Evolutionary conservation across 805 yeast genomes (phyloP).

Genomic region (Pichia gijzeniarum): DNA sequence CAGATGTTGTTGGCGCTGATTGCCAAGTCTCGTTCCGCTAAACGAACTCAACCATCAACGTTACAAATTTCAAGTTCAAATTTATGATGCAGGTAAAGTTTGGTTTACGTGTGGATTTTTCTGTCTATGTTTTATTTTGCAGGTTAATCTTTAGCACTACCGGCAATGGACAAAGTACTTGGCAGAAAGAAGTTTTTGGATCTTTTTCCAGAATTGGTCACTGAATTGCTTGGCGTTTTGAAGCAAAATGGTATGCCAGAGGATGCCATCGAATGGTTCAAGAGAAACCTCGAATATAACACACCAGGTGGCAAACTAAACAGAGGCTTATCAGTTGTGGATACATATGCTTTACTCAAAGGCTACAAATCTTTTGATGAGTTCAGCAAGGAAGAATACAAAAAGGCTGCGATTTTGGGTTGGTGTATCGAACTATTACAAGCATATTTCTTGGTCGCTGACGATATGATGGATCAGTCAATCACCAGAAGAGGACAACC

Average conservation of each 20-base stretch:
- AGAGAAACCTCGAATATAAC: conserved; percentile 67
- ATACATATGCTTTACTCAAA: conserved; percentile 79
- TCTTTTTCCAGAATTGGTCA: conserved; percentile 72
- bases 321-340: conserved; percentile 93
- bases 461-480: conserved; percentile 96
- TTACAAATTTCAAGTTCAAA: no score
- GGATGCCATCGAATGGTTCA: conserved; percentile 85
- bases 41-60: no score
- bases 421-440: conserved; percentile 94
- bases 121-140: no score
- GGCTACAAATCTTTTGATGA: conserved; percentile 52
- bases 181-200: conserved; percentile 52
- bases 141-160: no score
- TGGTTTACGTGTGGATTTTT: no score
- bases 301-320: conserved; percentile 95
- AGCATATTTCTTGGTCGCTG: conserved; percentile 95
- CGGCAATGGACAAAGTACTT: conserved; percentile 30
- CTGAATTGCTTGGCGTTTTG: conserved; percentile 61
- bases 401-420: conserved; percentile 81
- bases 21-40: background rate
- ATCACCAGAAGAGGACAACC: conserved; percentile 98
- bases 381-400: conserved; percentile 60
- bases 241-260: conserved; percentile 70
- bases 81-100: no score
- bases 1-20: background rate